Evolutionary conservation across 208 protist genomes (phyloP).

Genomic region (Trypanosomatidae sp.): DNA sequence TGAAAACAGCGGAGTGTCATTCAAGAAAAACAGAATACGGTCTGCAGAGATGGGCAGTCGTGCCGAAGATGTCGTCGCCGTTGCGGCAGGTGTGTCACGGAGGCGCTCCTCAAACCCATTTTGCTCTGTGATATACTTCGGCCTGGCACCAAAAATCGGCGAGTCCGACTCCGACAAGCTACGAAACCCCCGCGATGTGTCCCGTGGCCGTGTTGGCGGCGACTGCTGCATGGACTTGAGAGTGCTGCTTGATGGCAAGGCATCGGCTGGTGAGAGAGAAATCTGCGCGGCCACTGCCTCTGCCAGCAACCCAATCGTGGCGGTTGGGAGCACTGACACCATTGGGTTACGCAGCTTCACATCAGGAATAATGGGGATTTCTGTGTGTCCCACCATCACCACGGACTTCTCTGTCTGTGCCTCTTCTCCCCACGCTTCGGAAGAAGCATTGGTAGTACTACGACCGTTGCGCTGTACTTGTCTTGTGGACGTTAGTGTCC

Average conservation of each 20-base stretch:
- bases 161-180: background rate
- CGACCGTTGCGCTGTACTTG: no score
- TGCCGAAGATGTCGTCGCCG: background rate
- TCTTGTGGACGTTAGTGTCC: background rate
- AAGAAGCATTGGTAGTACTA: background rate
- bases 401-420: background rate
- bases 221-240: background rate
- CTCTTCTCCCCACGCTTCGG: background rate
- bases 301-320: slow-evolving; percentile 18
- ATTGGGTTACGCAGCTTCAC: slow-evolving; percentile 11
- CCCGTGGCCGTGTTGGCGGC: background rate
- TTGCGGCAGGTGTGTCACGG: background rate
- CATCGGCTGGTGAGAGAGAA: background rate
- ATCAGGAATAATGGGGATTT: slow-evolving; percentile 9
- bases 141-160: background rate
- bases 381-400: slow-evolving; percentile 1
- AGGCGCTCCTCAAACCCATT: slow-evolving; percentile 9
- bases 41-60: slow-evolving; percentile 11
- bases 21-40: slow-evolving; percentile 43
- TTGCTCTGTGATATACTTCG: slow-evolving; percentile 4
- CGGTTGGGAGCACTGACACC: slow-evolving; percentile 21
- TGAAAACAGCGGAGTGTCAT: slow-evolving; percentile 35
- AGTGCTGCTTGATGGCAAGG: background rate
- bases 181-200: slow-evolving; percentile 10
- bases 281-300: slow-evolving; percentile 25